Conservation (phyloP, 768 basidiomycete genomes). For the Psilocybe cyanescens region DNA sequence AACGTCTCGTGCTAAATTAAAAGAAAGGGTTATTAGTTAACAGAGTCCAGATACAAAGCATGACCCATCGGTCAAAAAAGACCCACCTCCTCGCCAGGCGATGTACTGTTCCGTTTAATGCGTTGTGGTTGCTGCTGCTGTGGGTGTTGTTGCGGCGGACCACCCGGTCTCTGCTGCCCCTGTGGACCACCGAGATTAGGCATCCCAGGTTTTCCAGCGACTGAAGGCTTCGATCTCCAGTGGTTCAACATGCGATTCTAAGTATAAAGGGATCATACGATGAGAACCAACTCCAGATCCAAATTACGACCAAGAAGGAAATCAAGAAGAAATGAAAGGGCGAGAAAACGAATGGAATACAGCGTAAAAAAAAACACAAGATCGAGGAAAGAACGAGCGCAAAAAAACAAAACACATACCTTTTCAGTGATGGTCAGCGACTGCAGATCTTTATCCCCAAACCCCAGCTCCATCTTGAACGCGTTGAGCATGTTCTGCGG, state of each 20-base stretch:
- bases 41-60: background rate
- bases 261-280: constrained; percentile 4
- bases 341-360: too few species aligned
- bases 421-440: constrained; percentile 57
- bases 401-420: constrained; percentile 39
- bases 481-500: constrained; percentile 33
- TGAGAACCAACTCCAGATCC: background rate
- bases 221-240: constrained; percentile 12
- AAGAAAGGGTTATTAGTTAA: background rate
- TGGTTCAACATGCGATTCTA: constrained; percentile 18
- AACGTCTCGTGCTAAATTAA: constrained; percentile 46
- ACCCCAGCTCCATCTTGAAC: constrained; percentile 46
- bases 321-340: too few species aligned
- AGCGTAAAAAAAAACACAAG: background rate
- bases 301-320: too few species aligned
- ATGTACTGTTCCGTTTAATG: constrained; percentile 62
- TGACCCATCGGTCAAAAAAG: too few species aligned
- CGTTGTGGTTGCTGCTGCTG: background rate
- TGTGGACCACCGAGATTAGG: constrained; percentile 34
- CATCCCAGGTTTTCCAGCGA: constrained; percentile 8
- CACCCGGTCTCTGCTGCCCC: constrained; percentile 33
- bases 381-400: background rate
- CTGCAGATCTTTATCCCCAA: constrained; percentile 48
- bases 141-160: constrained; percentile 12
- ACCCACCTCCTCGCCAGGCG: constrained; percentile 63